Evolutionary conservation across 805 yeast species (phyloP), one percentile per base, ranked within the genome.

Genomic region (Yamadazyma nakazawae): DNA sequence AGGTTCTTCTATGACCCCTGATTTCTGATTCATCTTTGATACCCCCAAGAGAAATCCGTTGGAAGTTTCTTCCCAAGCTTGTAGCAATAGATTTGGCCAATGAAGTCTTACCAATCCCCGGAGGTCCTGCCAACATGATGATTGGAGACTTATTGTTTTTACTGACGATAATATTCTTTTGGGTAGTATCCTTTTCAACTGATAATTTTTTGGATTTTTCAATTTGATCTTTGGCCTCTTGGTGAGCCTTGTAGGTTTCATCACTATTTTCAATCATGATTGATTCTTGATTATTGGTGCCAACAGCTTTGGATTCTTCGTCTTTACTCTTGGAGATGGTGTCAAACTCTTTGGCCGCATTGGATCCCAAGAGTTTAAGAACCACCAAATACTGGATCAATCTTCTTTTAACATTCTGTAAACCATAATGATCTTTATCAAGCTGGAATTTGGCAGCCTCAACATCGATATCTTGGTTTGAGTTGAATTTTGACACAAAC

Each of bases 91-190:
- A 85, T 58, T 82, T 81, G 4, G 96, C 96, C 47, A 89, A 70
- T 1, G 94, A 84, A 0, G 97, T 89, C 62, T 89, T 89, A 25
- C 97, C 97, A 12, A 88, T 94, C 32, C 97, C 97, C 0, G 96
- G 97, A 10, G 96, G 96, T 0, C 96, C 97, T 5, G 88, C 88
- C 47, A 89, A 74, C 63, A 89, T 72, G 36, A 89, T 64, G 37
- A 89, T 88, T 6, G 96, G 96, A 0, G 95, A 79, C 57, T 70
- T 74, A 51, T 70, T 70, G 45, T 61, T 59, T 37, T 61, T 66
- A 1, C 68, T 58, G 13, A 66, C 63, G 2, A 48, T 34, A 19
- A 48, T 37, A 38, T 45, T 40, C 34, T 42, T 48, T 34, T 40
- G 40, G 25, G 43, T 42, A 3, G 35, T 16, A 10, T 44, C 46